A percentile compares a stretch with the other conserved stretches of the same genome.
Evolutionary conservation across 371 early-diverging fungal species (phyloP).

Genomic region (Mortierella sp.): DNA sequence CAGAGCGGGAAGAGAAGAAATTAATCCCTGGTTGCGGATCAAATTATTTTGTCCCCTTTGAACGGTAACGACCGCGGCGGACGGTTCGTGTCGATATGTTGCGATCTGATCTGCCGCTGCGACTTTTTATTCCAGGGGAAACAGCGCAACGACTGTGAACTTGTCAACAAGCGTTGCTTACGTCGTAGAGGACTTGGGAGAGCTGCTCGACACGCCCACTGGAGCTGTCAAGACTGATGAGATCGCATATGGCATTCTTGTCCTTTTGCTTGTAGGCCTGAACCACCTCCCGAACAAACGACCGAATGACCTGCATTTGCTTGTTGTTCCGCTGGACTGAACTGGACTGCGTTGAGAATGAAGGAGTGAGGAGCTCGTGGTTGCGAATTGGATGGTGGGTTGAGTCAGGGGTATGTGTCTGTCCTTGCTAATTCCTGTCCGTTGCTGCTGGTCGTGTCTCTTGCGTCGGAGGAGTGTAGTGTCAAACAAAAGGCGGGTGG

Average conservation of each 20-base stretch:
- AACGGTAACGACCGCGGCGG: not conserved
- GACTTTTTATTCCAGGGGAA: not conserved
- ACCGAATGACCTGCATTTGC: slow-evolving; percentile 35
- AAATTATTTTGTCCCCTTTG: not conserved
- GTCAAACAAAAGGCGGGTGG: not conserved
- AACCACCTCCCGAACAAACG: slow-evolving; percentile 21
- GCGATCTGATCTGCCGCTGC: not conserved
- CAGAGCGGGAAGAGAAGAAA: not conserved
- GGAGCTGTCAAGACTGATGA: slow-evolving; percentile 31
- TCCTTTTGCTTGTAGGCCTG: slow-evolving; percentile 30
- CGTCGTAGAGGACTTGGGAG: slow-evolving; percentile 25
- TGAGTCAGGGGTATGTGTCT: not conserved
- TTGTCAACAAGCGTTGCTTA: slow-evolving; percentile 9
- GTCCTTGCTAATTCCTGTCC: not conserved
- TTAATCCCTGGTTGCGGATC: not conserved
- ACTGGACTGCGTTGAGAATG: not conserved
- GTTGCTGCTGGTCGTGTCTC: not conserved
- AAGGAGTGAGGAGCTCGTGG: not conserved
- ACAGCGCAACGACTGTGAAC: not conserved
- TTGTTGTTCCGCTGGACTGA: not conserved
- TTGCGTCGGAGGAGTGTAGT: not conserved
- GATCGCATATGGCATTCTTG: slow-evolving; percentile 24
- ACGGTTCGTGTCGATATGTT: not conserved
- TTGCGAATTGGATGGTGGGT: not conserved
- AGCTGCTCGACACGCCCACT: slow-evolving; percentile 14